A percentile compares a stretch with the other conserved stretches of the same genome.
phyloP scores from a whole-genome alignment of 2,329 filamentous ascomycete species.

The Passalora sequoiae region DNA sequence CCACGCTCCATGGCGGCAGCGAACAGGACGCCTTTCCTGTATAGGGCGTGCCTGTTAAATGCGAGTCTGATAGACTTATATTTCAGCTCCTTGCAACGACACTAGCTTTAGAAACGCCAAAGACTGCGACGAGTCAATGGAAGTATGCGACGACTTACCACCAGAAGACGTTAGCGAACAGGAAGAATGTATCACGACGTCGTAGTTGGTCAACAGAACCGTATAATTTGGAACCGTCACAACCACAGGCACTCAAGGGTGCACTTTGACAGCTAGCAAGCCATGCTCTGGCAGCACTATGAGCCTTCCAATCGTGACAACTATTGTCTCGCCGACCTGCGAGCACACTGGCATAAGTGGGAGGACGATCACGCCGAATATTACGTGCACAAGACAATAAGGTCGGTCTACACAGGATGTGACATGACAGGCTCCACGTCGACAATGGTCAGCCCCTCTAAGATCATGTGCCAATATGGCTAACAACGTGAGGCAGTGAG shows the following conservation, averaged over 20 bases:
- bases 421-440: constrained; percentile 16
- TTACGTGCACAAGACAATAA: constrained; percentile 13
- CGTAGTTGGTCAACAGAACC: constrained; percentile 12
- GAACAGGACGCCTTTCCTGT: too few species aligned
- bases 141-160: constrained; percentile 5
- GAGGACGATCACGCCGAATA: constrained; percentile 1
- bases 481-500: background rate
- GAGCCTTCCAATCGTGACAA: background rate
- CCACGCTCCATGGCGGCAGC: too few species aligned
- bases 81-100: background rate
- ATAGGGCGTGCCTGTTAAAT: too few species aligned
- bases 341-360: constrained; percentile 2
- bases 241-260: constrained; percentile 3
- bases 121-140: constrained; percentile 8
- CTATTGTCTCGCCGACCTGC: constrained; percentile 2
- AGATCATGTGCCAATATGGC: too few species aligned
- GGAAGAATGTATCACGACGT: constrained; percentile 8
- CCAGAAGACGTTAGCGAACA: constrained; percentile 2
- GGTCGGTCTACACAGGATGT: constrained; percentile 12
- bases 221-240: constrained; percentile 8
- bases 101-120: constrained; percentile 8
- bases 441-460: too few species aligned
- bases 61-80: too few species aligned
- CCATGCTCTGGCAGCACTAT: constrained; percentile 7
- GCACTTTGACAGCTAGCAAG: constrained; percentile 8